A percentile compares a stretch with the other conserved stretches of the same genome.
Conservation (phyloP, 257 asterid genomes). For the Voacanga thouarsii region DNA sequence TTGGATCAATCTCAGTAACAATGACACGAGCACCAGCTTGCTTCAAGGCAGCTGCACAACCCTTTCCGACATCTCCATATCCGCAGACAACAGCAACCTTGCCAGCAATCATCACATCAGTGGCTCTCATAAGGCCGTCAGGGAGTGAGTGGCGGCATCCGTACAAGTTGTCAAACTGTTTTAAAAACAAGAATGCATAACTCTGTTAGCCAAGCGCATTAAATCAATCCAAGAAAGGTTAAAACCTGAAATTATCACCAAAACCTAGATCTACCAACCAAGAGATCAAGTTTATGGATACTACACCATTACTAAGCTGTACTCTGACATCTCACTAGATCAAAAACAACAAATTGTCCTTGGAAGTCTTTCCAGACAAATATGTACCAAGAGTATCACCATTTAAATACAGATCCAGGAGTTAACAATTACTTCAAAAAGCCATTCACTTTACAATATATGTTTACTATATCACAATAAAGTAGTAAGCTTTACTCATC, state of each 20-base stretch:
- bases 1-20: constrained; percentile 61
- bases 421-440: not conserved
- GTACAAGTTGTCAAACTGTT: constrained; percentile 58
- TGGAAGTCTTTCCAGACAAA: not conserved
- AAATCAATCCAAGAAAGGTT: not conserved
- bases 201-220: constrained; percentile 13
- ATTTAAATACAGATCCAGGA: not conserved
- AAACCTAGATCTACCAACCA: not conserved
- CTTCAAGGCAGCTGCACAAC: constrained; percentile 59
- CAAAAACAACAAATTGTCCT: not conserved
- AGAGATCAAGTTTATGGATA: not conserved
- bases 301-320: not conserved
- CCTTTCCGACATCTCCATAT: constrained; percentile 64
- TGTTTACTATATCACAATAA: too few relatives aligned
- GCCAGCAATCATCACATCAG: constrained; percentile 64
- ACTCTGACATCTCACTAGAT: too few relatives aligned
- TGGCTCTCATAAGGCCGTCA: constrained; percentile 62
- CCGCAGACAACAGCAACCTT: constrained; percentile 54
- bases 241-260: not conserved
- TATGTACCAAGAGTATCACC: too few relatives aligned
- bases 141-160: constrained; percentile 72
- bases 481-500: not conserved
- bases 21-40: constrained; percentile 62
- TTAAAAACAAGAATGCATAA: not conserved
- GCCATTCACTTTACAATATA: too few relatives aligned